Evolutionary conservation across 2,329 filamentous ascomycete genomes (phyloP).

Genomic region (Sporothrix luriei): DNA sequence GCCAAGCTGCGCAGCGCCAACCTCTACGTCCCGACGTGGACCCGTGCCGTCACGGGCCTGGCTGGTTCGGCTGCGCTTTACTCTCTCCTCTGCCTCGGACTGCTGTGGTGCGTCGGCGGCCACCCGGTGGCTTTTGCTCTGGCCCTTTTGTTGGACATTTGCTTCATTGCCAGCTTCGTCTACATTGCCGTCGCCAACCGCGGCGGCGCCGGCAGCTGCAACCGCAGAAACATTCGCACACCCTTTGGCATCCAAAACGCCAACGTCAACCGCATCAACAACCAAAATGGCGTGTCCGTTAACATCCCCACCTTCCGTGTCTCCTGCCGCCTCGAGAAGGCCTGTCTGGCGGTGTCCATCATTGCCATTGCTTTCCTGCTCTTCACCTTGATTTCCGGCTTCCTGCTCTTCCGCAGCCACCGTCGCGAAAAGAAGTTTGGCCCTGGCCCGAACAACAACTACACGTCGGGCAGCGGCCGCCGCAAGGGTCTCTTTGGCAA

Average conservation of each 20-base stretch:
- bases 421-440: constrained; percentile 48
- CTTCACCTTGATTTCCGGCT: constrained; percentile 38
- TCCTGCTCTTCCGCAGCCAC: constrained; percentile 41
- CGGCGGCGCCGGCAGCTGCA: constrained; percentile 67
- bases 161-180: constrained; percentile 75
- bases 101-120: constrained; percentile 80
- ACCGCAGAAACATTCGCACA: constrained; percentile 59
- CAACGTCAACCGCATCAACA: constrained; percentile 50
- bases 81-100: constrained; percentile 67
- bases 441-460: constrained; percentile 48
- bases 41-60: constrained; percentile 77
- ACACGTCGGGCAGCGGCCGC: constrained; percentile 45
- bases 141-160: constrained; percentile 73
- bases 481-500: constrained; percentile 43
- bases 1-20: constrained; percentile 68
- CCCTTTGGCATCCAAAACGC: constrained; percentile 68
- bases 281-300: constrained; percentile 54
- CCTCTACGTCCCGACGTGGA: constrained; percentile 62
- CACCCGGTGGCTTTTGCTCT: constrained; percentile 71
- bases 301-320: constrained; percentile 51
- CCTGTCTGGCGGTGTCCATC: constrained; percentile 75
- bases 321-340: constrained; percentile 76
- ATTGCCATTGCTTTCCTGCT: constrained; percentile 59
- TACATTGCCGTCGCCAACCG: constrained; percentile 78
- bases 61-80: constrained; percentile 75